Conservation (phyloP, 2,329 filamentous ascomycete species). For the Xylariaceae sp. region DNA sequence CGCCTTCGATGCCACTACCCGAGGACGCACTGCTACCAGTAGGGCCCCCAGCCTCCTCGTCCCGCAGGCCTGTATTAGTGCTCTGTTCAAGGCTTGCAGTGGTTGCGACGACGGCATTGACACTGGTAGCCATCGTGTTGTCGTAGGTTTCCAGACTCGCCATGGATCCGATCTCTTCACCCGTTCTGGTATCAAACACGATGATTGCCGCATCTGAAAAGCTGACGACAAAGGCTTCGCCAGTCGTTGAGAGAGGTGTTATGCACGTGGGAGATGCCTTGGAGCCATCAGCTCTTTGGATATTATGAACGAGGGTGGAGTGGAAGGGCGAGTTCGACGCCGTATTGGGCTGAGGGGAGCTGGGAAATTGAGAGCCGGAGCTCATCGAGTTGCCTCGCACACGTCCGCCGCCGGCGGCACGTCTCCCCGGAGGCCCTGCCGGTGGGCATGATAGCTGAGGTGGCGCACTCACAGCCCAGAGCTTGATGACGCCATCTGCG, state of each 20-base stretch:
- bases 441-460: conserved; percentile 80
- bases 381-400: conserved; percentile 89
- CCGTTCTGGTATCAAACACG: conserved; percentile 86
- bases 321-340: conserved; percentile 83
- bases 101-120: conserved; percentile 87
- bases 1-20: conserved; percentile 78
- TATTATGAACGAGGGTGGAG: conserved; percentile 82
- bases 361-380: conserved; percentile 86
- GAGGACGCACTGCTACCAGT: conserved; percentile 64
- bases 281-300: conserved; percentile 60
- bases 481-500: conserved; percentile 83
- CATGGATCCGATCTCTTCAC: conserved; percentile 89
- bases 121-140: conserved; percentile 68
- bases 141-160: conserved; percentile 92
- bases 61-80: conserved; percentile 55
- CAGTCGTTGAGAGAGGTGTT: conserved; percentile 73
- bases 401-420: conserved; percentile 59
- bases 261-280: conserved; percentile 84
- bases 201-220: conserved; percentile 87
- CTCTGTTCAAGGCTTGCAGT: conserved; percentile 72
- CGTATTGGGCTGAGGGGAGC: conserved; percentile 80
- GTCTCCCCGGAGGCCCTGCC: conserved; percentile 54
- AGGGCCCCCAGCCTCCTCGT: conserved; percentile 72
- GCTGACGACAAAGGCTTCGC: conserved; percentile 86
- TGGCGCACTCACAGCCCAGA: conserved; percentile 91